Percentiles rank a stretch among this genome's conserved stretches.
Evolutionary conservation across 345 rosid genomes (phyloP).

Genomic region (Pseudoturritis turrita): DNA sequence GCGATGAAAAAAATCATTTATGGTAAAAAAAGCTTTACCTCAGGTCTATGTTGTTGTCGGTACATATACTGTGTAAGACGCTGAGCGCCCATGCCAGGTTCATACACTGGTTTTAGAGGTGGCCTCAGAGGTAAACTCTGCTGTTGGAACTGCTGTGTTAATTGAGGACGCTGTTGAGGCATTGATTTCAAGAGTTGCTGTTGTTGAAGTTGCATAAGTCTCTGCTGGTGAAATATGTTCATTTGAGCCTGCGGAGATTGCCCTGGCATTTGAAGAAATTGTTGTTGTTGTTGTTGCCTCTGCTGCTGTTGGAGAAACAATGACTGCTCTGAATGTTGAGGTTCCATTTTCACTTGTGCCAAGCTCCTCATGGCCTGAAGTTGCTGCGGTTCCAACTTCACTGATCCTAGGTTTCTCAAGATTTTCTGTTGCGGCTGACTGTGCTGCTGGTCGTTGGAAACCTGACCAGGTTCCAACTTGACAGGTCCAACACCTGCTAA

Average conservation of each 20-base stretch:
- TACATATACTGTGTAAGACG: conserved; percentile 87
- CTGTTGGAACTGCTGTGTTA: conserved; percentile 75
- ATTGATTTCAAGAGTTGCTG: conserved; percentile 81
- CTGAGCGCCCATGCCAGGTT: conserved; percentile 96
- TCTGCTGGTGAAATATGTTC: conserved; percentile 70
- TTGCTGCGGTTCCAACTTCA: conserved; percentile 78
- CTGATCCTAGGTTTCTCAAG: conserved; percentile 55
- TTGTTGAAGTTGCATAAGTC: conserved; percentile 70
- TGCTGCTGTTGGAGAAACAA: conserved; percentile 78
- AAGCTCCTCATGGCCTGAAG: conserved; percentile 56
- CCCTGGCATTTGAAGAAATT: conserved; percentile 75
- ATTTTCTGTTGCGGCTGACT: conserved; percentile 55
- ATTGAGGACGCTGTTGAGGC: conserved; percentile 78
- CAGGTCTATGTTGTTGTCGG: conserved; percentile 94
- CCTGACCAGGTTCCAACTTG: conserved; percentile 78
- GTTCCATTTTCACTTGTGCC: conserved; percentile 74
- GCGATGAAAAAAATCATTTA: not conserved
- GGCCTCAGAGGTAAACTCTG: conserved; percentile 72
- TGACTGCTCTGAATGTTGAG: conserved; percentile 71
- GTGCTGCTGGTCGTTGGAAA: conserved; percentile 58
- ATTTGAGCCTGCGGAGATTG: conserved; percentile 81
- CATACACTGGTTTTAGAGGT: conserved; percentile 67
- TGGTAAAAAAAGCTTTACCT: conserved; percentile 45
- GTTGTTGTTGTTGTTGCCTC: conserved; percentile 66
- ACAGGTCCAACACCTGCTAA: conserved; percentile 67